Evolutionary conservation across 2,329 filamentous ascomycete species (phyloP).

Genomic region (Aspergillus sojae): DNA sequence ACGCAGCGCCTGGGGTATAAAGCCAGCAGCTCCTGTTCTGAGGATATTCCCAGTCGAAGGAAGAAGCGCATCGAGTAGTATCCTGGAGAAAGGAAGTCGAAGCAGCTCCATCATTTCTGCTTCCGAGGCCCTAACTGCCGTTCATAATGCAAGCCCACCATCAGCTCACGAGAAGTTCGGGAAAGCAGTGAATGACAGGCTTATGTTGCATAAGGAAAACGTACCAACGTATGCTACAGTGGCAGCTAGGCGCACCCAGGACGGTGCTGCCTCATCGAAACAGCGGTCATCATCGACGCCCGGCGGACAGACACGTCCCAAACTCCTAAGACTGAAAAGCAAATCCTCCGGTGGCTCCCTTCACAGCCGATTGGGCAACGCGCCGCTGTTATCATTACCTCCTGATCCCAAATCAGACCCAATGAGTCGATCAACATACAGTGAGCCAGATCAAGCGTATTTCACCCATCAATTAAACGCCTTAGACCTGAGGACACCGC

Average conservation of each 20-base stretch:
- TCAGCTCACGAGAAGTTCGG: conserved; percentile 23
- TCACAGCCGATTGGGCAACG: conserved; percentile 26
- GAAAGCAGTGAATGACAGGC: conserved; percentile 9
- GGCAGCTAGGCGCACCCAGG: conserved; percentile 28
- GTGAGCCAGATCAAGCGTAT: conserved; percentile 32
- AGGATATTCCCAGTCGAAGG: conserved; percentile 31
- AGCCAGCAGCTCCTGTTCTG: conserved; percentile 28
- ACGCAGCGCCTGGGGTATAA: conserved; percentile 22
- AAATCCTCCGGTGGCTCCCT: conserved; percentile 37
- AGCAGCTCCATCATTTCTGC: conserved; percentile 37
- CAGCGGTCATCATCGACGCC: conserved; percentile 27
- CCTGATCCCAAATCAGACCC: conserved; percentile 30
- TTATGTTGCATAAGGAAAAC: conserved; percentile 28
- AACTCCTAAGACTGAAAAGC: conserved; percentile 24
- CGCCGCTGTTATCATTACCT: conserved; percentile 33
- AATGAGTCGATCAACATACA: conserved; percentile 34
- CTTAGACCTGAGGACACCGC: conserved; percentile 27
- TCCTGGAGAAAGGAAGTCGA: conserved; percentile 16
- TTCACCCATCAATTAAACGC: conserved; percentile 21
- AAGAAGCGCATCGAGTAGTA: conserved; percentile 33
- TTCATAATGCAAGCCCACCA: conserved; percentile 41
- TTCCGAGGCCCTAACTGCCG: conserved; percentile 40
- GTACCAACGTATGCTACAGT: conserved; percentile 39
- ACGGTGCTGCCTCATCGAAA: conserved; percentile 17
- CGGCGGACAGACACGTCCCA: conserved; percentile 15